Conservation (phyloP, 192 early-diverging fungal species). For the Rhizoclosmatium sp. region DNA sequence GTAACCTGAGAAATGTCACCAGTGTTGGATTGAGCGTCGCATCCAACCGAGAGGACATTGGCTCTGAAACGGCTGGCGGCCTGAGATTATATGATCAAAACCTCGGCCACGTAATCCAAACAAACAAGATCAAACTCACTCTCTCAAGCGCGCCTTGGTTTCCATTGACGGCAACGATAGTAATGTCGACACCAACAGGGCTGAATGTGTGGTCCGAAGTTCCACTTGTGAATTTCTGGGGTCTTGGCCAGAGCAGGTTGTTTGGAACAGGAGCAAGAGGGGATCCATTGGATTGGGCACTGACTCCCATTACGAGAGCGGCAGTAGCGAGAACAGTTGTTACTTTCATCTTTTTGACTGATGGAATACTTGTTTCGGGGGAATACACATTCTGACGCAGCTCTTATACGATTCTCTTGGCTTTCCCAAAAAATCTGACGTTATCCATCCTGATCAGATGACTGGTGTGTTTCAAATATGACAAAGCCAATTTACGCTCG, state of each 20-base stretch:
- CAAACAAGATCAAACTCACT: background rate
- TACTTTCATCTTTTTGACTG: constrained; percentile 11
- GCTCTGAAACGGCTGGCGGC: background rate
- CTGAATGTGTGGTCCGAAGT: background rate
- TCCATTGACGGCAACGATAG: background rate
- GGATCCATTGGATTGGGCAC: constrained; percentile 5
- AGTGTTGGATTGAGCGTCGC: background rate
- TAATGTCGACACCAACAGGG: background rate
- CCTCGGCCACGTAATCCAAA: background rate
- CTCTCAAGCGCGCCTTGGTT: constrained; percentile 5
- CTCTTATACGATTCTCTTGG: constrained; percentile 1
- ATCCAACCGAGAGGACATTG: background rate
- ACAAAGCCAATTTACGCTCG: background rate
- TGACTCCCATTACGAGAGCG: background rate
- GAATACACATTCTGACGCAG: background rate
- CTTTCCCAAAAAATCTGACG: too few relatives aligned
- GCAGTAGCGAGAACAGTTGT: constrained; percentile 5
- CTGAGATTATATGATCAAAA: background rate
- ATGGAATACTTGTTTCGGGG: background rate
- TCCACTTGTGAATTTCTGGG: constrained; percentile 15
- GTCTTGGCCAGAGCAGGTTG: constrained; percentile 34
- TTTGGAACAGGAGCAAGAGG: background rate
- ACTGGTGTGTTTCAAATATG: background rate
- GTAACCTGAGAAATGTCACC: background rate
- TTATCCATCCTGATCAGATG: background rate